Conservation (phyloP, 139 green algal genomes). For the Nannochloris sp. region DNA sequence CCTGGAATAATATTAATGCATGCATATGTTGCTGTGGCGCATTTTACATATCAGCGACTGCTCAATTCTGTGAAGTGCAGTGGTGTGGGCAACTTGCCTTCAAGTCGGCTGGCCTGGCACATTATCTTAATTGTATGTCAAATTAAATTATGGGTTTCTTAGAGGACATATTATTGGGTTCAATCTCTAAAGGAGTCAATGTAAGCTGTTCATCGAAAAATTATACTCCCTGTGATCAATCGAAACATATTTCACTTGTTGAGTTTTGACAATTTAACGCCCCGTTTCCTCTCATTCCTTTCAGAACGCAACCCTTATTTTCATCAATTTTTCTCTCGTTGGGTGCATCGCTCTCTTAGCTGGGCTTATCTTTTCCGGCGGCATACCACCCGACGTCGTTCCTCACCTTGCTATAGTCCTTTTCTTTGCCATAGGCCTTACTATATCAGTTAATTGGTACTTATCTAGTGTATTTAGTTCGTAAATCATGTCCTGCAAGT, state of each 20-base stretch:
- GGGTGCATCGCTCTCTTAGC: conserved; percentile 19
- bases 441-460: conserved; percentile 37
- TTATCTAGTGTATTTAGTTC: not conserved
- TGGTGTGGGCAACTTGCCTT: too few species aligned
- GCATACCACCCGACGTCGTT: conserved; percentile 5
- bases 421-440: conserved; percentile 30
- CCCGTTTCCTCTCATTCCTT: not conserved
- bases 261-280: not conserved
- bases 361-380: conserved; percentile 12
- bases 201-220: too few species aligned
- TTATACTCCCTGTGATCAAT: too few species aligned
- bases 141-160: conserved; percentile 28
- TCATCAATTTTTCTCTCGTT: conserved; percentile 42
- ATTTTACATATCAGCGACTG: too few species aligned
- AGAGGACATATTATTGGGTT: conserved; percentile 34
- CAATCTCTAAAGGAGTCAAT: conserved; percentile 42
- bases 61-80: too few species aligned
- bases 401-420: conserved; percentile 37
- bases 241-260: not conserved
- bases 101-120: too few species aligned
- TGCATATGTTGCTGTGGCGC: too few species aligned
- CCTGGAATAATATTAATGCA: too few species aligned
- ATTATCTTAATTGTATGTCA: too few species aligned
- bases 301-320: conserved; percentile 37
- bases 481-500: not conserved